Conservation (phyloP, 2,329 filamentous ascomycete genomes). For the Xenoacremonium recifei region DNA sequence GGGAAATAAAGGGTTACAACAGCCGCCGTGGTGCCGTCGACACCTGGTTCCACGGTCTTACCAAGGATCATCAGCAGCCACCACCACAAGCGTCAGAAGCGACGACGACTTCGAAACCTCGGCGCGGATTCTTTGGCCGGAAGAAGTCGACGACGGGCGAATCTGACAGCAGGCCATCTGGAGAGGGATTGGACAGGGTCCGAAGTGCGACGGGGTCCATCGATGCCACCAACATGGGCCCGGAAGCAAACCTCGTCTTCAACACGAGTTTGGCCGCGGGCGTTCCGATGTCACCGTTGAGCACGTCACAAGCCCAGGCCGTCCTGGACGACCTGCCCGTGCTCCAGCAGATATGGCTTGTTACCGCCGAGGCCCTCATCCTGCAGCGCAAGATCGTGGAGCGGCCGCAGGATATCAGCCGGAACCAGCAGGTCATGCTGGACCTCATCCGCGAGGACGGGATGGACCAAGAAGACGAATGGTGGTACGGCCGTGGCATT, state of each 20-base stretch:
- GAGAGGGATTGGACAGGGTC: constrained; percentile 21
- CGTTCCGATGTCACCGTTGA: constrained; percentile 59
- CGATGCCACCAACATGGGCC: constrained; percentile 26
- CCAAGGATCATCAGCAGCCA: constrained; percentile 39
- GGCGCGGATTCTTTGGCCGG: constrained; percentile 54
- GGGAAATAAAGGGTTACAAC: constrained; percentile 67
- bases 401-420: constrained; percentile 58
- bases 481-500: constrained; percentile 56
- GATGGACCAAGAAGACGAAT: constrained; percentile 58
- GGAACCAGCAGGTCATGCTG: constrained; percentile 61
- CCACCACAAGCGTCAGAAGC: constrained; percentile 32
- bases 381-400: constrained; percentile 58
- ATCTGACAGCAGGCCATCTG: too few species aligned
- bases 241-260: constrained; percentile 48
- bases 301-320: constrained; percentile 47
- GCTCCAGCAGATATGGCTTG: constrained; percentile 61
- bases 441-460: constrained; percentile 64
- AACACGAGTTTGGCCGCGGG: constrained; percentile 58
- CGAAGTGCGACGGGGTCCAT: constrained; percentile 30
- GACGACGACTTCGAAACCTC: constrained; percentile 42
- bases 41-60: constrained; percentile 54
- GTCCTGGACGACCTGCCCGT: constrained; percentile 56
- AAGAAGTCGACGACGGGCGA: constrained; percentile 50
- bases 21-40: constrained; percentile 58
- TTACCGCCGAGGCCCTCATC: constrained; percentile 61